Conservation (phyloP, 129 eudicot species). For the Cynara cardunculus region DNA sequence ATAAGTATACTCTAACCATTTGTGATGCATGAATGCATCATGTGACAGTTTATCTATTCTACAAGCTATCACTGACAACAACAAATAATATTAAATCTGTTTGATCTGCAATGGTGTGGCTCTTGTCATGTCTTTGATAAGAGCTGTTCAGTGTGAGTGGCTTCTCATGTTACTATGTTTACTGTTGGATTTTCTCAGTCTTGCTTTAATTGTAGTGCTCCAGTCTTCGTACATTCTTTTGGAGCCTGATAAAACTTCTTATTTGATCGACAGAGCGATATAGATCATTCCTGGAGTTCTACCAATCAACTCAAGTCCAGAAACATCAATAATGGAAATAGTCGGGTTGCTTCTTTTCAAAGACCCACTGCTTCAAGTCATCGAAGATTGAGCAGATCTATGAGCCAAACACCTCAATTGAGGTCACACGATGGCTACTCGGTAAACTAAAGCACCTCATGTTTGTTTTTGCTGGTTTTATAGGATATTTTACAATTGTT, state of each 20-base stretch:
- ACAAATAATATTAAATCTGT: not conserved
- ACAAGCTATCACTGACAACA: not conserved
- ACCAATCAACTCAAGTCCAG: conserved; percentile 31
- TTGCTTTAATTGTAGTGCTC: not conserved
- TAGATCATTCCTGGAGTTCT: conserved; percentile 43
- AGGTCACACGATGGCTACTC: conserved; percentile 74
- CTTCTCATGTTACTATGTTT: not conserved
- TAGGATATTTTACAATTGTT: not conserved
- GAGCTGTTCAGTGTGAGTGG: not conserved
- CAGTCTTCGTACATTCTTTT: not conserved
- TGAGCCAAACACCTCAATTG: conserved; percentile 63
- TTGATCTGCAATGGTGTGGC: not conserved
- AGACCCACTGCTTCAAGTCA: conserved; percentile 46
- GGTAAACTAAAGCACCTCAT: conserved; percentile 37
- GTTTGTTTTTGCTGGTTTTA: not conserved
- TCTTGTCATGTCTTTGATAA: not conserved
- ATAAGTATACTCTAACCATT: not conserved
- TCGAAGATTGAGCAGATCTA: conserved; percentile 57
- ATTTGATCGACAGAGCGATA: conserved; percentile 53
- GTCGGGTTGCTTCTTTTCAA: conserved; percentile 32
- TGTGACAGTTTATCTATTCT: not conserved
- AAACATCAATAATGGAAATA: conserved; percentile 31
- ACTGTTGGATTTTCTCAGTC: not conserved
- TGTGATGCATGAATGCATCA: not conserved
- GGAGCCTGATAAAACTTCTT: not conserved